Base-by-base conservation (phyloP, 1,284 basidiomycete species). In the Ceratobasidium sp. region DNA sequence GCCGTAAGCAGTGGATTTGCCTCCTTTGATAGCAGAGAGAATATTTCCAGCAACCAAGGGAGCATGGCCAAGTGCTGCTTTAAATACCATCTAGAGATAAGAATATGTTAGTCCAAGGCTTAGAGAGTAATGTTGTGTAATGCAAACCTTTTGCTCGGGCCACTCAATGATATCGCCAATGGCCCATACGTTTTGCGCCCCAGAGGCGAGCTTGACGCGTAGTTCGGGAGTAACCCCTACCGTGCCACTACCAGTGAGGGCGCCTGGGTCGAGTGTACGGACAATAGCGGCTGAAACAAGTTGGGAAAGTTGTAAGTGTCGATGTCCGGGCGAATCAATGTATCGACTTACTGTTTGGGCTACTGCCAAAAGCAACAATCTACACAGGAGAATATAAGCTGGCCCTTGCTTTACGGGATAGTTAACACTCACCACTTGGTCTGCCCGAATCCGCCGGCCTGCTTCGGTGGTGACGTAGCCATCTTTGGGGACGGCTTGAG, bases 391-490 rank as follows among this genome's bases (percentile, higher is more conserved):
- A 26, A n/a, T 6, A 23, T 46, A 26, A 71, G 33, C 26, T 40
- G 12, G 9, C 2, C 12, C 23, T 26, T 4, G 15, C 5, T 59
- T 6, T 13, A 40, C 20, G 40, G 13, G n/a, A 26, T 6, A 46
- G 9, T 40, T 26, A 5, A 46, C 5, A 83, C 89, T 76, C 84
- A 92, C 90, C 12, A 91, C 86, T 0, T 91, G 84, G 81, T 93
- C 91, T 0, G 89, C 90, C 2, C 87, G 81, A 50, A 93, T 83
- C 2, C 75, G 80, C 78, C 87, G 88, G 15, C 91, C 91, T 13
- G 86, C 87, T 64, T 87, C 85, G 1, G 92, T 93, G 9, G 83
- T 87, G 7, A 91, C 81, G 38, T 68, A 57, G 4, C 78, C 70
- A n/a, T 54, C 46, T 20, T 64, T 67, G 23, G 50, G 68, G 10